These are phyloP conservation scores for Edaphochlamys debaryana DNA, from an alignment of 139 green algal species.

Conservation along the genomic window DNA sequence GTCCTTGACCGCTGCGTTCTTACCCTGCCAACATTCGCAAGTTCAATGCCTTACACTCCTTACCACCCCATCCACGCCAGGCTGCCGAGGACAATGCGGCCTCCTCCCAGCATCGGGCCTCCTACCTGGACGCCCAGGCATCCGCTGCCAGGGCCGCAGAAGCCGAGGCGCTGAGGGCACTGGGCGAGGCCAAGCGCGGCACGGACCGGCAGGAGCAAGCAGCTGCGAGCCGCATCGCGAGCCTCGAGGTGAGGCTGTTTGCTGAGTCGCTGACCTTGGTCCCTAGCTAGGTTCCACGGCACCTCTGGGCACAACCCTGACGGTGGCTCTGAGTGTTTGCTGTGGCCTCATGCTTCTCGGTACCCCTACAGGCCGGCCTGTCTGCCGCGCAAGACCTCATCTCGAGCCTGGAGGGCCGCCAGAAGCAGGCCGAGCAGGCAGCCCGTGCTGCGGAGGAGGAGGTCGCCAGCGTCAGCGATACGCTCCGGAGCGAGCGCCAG, in stretches of 20 bases:
- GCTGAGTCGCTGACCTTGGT: no score
- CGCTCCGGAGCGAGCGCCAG: background rate
- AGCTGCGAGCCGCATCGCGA: background rate
- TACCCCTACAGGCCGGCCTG: slow-evolving; percentile 8
- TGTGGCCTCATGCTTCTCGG: no score
- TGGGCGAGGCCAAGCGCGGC: background rate
- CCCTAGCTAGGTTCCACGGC: no score
- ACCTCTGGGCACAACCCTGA: no score
- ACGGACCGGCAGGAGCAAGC: background rate
- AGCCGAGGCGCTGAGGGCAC: background rate
- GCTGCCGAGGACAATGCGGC: background rate
- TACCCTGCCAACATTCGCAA: no score
- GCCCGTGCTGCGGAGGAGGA: background rate
- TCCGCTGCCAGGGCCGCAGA: background rate
- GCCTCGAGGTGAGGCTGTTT: slow-evolving; percentile 15
- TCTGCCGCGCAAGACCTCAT: background rate
- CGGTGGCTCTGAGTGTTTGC: no score
- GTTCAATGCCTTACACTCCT: no score
- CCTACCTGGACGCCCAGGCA: slow-evolving; percentile 29
- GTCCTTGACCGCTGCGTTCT: no score
- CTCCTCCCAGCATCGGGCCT: background rate
- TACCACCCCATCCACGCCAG: no score
- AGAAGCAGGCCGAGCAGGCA: background rate
- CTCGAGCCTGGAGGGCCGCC: background rate
- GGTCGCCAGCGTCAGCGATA: background rate